Percentiles rank a stretch among this genome's conserved stretches.
Evolutionary conservation across 108 stramenopile species (phyloP).

Genomic region (Conticribra weissflogii): DNA sequence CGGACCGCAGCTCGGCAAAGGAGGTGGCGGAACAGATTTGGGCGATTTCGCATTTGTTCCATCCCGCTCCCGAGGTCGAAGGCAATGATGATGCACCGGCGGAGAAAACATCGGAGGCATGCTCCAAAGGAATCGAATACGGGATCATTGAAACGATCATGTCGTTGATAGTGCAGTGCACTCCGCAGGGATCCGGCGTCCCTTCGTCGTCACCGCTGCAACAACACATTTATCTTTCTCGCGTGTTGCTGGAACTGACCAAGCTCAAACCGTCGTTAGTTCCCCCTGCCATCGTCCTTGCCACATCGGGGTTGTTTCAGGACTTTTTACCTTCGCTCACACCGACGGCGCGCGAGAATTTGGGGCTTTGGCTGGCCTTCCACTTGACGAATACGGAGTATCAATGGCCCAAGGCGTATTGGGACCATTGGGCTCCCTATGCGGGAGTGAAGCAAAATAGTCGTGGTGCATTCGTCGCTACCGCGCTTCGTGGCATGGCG

Average conservation of each 20-base stretch:
- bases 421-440: conserved; percentile 82
- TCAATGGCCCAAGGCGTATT: conserved; percentile 85
- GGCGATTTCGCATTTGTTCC: conserved; percentile 59
- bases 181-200: conserved; percentile 29
- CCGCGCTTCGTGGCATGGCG: conserved; percentile 43
- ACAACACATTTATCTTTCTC: conserved; percentile 61
- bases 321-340: conserved; percentile 80
- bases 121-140: conserved; percentile 67
- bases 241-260: conserved; percentile 79
- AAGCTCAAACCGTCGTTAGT: conserved; percentile 70
- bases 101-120: conserved; percentile 1
- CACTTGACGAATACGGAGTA: conserved; percentile 85
- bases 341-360: conserved; percentile 69
- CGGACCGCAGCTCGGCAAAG: conserved; percentile 68
- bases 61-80: conserved; percentile 2
- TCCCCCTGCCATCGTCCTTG: conserved; percentile 74
- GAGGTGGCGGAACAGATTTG: conserved; percentile 78
- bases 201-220: conserved; percentile 40
- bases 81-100: conserved; percentile 1
- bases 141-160: conserved; percentile 78
- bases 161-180: conserved; percentile 67
- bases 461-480: conserved; percentile 66
- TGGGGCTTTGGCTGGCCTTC: conserved; percentile 82
- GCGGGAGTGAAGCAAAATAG: conserved; percentile 53
- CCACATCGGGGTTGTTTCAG: conserved; percentile 67